Conservation (phyloP, 2,329 filamentous ascomycete genomes). For the Aspergillus oerlinghausenensis region DNA sequence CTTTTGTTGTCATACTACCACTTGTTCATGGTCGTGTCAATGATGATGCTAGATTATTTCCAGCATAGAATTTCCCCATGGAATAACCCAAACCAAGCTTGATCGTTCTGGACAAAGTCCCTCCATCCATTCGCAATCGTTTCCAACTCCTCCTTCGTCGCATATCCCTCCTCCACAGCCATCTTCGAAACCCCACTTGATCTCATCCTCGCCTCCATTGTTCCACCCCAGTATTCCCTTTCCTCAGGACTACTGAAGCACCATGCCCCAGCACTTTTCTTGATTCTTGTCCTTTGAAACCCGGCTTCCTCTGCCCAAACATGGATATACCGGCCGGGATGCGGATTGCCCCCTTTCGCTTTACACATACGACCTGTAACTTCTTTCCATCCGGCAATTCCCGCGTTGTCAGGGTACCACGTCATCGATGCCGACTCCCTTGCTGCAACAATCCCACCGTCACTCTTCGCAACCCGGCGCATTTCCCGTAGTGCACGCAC, state of each 20-base stretch:
- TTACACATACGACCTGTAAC: slow-evolving; percentile 17
- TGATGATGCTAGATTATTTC: slow-evolving; percentile 17
- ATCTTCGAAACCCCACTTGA: slow-evolving; percentile 26
- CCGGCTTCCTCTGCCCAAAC: slow-evolving; percentile 35
- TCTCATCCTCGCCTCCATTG: slow-evolving; percentile 28
- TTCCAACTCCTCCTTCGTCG: slow-evolving; percentile 28
- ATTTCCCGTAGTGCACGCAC: slow-evolving; percentile 51
- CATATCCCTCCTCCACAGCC: slow-evolving; percentile 28
- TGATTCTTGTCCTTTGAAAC: slow-evolving; percentile 21
- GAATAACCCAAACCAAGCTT: slow-evolving; percentile 34
- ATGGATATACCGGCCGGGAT: slow-evolving; percentile 27
- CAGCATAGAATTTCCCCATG: slow-evolving; percentile 38
- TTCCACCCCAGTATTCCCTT: slow-evolving; percentile 31
- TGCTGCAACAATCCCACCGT: slow-evolving; percentile 52
- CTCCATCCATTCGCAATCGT: slow-evolving; percentile 31
- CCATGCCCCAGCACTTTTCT: slow-evolving; percentile 30
- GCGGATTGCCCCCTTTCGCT: slow-evolving; percentile 25
- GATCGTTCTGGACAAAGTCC: slow-evolving; percentile 28
- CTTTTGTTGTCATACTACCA: neutral
- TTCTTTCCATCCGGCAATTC: slow-evolving; percentile 22
- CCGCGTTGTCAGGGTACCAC: slow-evolving; percentile 30
- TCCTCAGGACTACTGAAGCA: slow-evolving; percentile 32
- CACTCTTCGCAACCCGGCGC: slow-evolving; percentile 49
- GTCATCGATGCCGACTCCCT: slow-evolving; percentile 37
- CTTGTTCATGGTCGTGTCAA: neutral